Evolutionary conservation across 2,329 filamentous ascomycete genomes (phyloP).

Genomic region (Apiospora arundinis): DNA sequence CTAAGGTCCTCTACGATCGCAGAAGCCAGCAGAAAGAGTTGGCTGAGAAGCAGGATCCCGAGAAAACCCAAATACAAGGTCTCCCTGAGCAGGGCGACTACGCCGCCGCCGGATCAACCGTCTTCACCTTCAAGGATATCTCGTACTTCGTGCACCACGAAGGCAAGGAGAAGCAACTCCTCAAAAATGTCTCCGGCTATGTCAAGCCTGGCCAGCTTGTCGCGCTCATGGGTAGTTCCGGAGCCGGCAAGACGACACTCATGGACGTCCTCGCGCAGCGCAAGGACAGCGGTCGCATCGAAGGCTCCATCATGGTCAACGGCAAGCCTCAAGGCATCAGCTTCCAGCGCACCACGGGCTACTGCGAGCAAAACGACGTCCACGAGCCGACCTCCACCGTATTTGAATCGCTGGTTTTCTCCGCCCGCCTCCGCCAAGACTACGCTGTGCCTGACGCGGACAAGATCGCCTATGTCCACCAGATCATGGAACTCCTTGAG

Average conservation of each 20-base stretch:
- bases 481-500: slow-evolving; percentile 70
- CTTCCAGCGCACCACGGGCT: slow-evolving; percentile 74
- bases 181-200: slow-evolving; percentile 66
- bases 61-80: slow-evolving; percentile 4
- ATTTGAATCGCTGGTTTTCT: slow-evolving; percentile 71
- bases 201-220: slow-evolving; percentile 70
- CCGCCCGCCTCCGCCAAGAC: slow-evolving; percentile 68
- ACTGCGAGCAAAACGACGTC: slow-evolving; percentile 75
- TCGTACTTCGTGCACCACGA: slow-evolving; percentile 47
- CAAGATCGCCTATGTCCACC: slow-evolving; percentile 71
- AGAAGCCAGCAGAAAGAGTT: slow-evolving; percentile 50
- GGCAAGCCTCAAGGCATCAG: slow-evolving; percentile 64
- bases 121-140: slow-evolving; percentile 26
- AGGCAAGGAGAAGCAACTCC: slow-evolving; percentile 58
- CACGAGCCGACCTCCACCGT: slow-evolving; percentile 72
- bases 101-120: not conserved
- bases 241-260: slow-evolving; percentile 67
- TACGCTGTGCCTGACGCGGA: slow-evolving; percentile 59
- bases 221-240: slow-evolving; percentile 68
- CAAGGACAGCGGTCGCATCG: slow-evolving; percentile 54
- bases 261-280: slow-evolving; percentile 72
- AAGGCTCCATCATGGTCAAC: slow-evolving; percentile 73
- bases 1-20: slow-evolving; percentile 74
- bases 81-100: slow-evolving; percentile 19
- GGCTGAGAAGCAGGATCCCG: slow-evolving; percentile 51